Conservation (phyloP, 2,329 filamentous ascomycete species). For the Penicillium olsonii region DNA sequence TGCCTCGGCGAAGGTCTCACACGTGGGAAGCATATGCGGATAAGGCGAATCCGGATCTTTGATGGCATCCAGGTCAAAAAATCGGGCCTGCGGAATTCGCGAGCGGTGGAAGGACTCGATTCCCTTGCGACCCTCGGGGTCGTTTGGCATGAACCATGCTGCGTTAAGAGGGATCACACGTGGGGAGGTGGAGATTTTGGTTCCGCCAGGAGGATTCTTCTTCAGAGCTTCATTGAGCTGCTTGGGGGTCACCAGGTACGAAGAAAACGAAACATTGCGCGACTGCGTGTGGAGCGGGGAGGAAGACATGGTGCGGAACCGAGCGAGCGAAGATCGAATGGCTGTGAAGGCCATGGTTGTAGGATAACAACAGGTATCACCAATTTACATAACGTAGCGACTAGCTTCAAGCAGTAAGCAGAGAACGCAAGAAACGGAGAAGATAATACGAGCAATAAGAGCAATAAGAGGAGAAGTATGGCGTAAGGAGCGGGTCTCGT, state of each 20-base stretch:
- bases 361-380: slow-evolving; percentile 4
- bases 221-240: slow-evolving; percentile 80
- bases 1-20: slow-evolving; percentile 77
- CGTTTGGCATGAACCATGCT: slow-evolving; percentile 95
- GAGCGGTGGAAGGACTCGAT: slow-evolving; percentile 76
- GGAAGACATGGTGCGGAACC: slow-evolving; percentile 29
- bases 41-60: slow-evolving; percentile 87
- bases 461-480: slow-evolving; percentile 11
- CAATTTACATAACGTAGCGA: slow-evolving; percentile 31
- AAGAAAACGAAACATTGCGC: slow-evolving; percentile 62
- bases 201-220: slow-evolving; percentile 67
- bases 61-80: slow-evolving; percentile 93
- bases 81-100: slow-evolving; percentile 85
- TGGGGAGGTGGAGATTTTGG: slow-evolving; percentile 76
- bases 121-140: slow-evolving; percentile 71
- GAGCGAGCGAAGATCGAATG: slow-evolving; percentile 32
- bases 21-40: slow-evolving; percentile 90
- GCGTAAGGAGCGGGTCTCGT: slow-evolving; percentile 12
- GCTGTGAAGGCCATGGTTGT: slow-evolving; percentile 38
- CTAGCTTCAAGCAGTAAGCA: neutral
- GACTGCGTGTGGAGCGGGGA: slow-evolving; percentile 35
- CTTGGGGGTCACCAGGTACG: slow-evolving; percentile 82
- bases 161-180: slow-evolving; percentile 88
- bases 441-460: neutral
- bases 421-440: neutral